phyloP scores from a whole-genome alignment of 176 grass and related monocot genomes.

The Avena sativa region DNA sequence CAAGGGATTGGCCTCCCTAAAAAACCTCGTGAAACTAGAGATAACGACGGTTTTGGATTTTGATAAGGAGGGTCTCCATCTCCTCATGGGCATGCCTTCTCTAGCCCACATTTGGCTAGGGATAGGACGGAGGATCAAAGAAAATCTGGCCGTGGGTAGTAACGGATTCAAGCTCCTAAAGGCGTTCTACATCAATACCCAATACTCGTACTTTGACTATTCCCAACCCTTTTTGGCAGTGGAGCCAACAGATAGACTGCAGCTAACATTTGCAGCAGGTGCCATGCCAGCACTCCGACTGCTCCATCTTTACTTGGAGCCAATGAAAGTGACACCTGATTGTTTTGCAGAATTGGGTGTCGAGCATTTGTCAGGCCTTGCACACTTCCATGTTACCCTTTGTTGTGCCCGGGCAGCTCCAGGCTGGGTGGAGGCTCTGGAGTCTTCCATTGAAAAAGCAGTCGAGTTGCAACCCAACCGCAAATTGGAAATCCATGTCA shows the following conservation, averaged over 20 bases:
- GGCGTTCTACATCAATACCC: not conserved
- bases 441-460: not conserved
- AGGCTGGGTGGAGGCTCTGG: not conserved
- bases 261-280: not conserved
- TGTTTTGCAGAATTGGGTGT: not conserved
- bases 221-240: no score
- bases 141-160: not conserved
- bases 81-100: not conserved
- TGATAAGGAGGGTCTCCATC: not conserved
- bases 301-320: not conserved
- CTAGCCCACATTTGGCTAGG: accelerated
- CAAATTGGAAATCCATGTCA: not conserved
- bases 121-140: accelerated
- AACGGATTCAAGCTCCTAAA: not conserved
- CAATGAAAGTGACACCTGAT: not conserved
- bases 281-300: not conserved
- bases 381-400: not conserved
- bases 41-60: not conserved
- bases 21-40: not conserved
- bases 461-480: not conserved
- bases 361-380: not conserved
- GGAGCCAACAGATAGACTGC: not conserved
- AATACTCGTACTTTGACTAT: no score
- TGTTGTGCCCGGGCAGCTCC: not conserved
- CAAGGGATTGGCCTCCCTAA: not conserved